phyloP scores from a whole-genome alignment of 805 yeast genomes.

The Tetrapisispora iriomotensis region DNA sequence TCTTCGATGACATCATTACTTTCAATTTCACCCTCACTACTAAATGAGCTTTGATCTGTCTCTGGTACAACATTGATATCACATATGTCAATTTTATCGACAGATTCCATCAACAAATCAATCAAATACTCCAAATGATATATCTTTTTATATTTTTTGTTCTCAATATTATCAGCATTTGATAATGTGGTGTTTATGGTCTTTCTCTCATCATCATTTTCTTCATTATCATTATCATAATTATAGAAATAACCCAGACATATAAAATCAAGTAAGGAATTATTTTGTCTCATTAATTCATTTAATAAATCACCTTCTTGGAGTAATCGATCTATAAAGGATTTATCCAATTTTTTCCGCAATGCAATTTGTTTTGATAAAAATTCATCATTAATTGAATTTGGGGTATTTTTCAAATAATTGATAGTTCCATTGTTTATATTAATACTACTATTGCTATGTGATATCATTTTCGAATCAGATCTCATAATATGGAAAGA shows the following conservation, averaged over 20 bases:
- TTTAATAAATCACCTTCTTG: slow-evolving; percentile 33
- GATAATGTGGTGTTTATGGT: background rate
- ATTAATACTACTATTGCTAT: background rate
- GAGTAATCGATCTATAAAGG: slow-evolving; percentile 30
- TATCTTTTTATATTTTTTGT: slow-evolving; percentile 10
- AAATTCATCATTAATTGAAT: background rate
- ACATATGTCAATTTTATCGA: slow-evolving; percentile 15
- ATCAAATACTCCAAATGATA: slow-evolving; percentile 25
- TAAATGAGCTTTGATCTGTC: too few species aligned
- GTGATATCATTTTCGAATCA: background rate
- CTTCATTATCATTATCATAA: slow-evolving; percentile 3
- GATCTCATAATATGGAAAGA: background rate
- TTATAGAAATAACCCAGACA: slow-evolving; percentile 35
- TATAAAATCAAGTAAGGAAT: slow-evolving; percentile 38
- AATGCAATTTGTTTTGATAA: background rate
- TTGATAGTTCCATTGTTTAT: background rate
- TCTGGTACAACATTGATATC: slow-evolving; percentile 1
- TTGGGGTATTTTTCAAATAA: background rate
- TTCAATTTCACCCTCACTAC: slow-evolving; percentile 2
- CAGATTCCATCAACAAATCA: slow-evolving; percentile 19
- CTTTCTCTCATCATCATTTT: background rate
- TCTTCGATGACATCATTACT: background rate
- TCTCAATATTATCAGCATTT: background rate
- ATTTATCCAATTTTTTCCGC: slow-evolving; percentile 5
- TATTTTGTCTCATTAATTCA: slow-evolving; percentile 31